phyloP scores from a whole-genome alignment of 805 yeast species.

The Hanseniaspora thailandica region DNA sequence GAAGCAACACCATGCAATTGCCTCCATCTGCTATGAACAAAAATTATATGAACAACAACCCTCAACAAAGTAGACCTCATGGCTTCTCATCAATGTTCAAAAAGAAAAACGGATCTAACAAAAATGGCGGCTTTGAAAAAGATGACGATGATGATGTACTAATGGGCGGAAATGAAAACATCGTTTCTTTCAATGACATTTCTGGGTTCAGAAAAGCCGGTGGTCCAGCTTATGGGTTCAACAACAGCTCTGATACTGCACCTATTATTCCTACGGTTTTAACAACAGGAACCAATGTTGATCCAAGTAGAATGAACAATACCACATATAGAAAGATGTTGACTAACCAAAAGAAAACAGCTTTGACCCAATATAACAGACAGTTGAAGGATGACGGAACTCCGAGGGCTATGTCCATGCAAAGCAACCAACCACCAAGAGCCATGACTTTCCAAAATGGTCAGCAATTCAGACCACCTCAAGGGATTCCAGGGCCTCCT shows the following conservation, averaged over 20 bases:
- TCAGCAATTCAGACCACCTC: slow-evolving; percentile 16
- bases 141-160: slow-evolving; percentile 29
- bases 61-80: neutral
- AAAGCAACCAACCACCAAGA: slow-evolving; percentile 20
- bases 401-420: slow-evolving; percentile 27
- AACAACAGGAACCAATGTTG: slow-evolving; percentile 22
- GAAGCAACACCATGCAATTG: neutral
- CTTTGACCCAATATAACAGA: slow-evolving; percentile 29
- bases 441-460: slow-evolving; percentile 26
- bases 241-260: slow-evolving; percentile 42
- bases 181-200: slow-evolving; percentile 52
- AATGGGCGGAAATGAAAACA: slow-evolving; percentile 28
- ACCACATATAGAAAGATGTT: slow-evolving; percentile 58
- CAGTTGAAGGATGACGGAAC: slow-evolving; percentile 13
- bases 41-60: slow-evolving; percentile 1
- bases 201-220: slow-evolving; percentile 54
- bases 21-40: neutral
- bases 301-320: slow-evolving; percentile 32
- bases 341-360: slow-evolving; percentile 54
- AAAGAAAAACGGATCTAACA: slow-evolving; percentile 5
- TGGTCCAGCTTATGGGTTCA: slow-evolving; percentile 43
- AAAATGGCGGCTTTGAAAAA: slow-evolving; percentile 18
- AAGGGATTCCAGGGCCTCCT: slow-evolving; percentile 29
- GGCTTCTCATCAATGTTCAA: slow-evolving; percentile 12
- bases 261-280: slow-evolving; percentile 66